These are phyloP conservation scores for Centaurea solstitialis DNA, from an alignment of 129 eudicot genomes.

Conservation along the genomic window DNA sequence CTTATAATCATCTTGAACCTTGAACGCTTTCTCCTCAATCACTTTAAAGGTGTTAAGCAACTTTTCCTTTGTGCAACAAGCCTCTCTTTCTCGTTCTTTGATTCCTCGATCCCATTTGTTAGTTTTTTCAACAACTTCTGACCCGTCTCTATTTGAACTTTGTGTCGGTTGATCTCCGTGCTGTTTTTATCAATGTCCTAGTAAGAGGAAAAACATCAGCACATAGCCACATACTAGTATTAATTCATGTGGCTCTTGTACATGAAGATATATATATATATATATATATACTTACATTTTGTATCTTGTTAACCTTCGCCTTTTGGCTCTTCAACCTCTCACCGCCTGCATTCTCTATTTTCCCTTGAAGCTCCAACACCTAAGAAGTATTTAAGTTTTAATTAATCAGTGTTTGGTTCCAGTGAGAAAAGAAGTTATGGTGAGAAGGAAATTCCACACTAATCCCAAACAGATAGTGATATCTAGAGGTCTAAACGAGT, in stretches of 20 bases:
- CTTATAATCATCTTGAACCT: slow-evolving; percentile 80
- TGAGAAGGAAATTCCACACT: too few species aligned
- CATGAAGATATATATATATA: too few species aligned
- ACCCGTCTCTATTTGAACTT: slow-evolving; percentile 91
- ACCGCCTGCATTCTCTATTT: slow-evolving; percentile 96
- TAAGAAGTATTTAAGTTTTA: slow-evolving; percentile 15
- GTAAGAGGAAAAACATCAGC: slow-evolving; percentile 15
- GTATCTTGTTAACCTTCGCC: slow-evolving; percentile 70
- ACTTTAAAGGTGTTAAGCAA: slow-evolving; percentile 67
- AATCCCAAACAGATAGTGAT: too few species aligned
- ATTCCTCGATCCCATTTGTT: slow-evolving; percentile 74
- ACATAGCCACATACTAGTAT: background rate
- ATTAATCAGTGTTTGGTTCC: background rate
- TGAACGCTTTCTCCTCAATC: slow-evolving; percentile 77
- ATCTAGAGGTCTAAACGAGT: too few species aligned
- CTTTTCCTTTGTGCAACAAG: slow-evolving; percentile 56
- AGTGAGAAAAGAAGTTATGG: too few species aligned
- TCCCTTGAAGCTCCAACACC: slow-evolving; percentile 85
- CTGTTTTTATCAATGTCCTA: slow-evolving; percentile 85
- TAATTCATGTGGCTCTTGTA: background rate
- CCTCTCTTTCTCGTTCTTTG: slow-evolving; percentile 76
- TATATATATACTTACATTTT: slow-evolving; percentile 60
- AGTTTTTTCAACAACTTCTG: slow-evolving; percentile 71
- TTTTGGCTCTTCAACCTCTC: slow-evolving; percentile 78
- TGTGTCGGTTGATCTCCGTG: slow-evolving; percentile 87